Base-by-base conservation (phyloP, 495 filamentous ascomycete species). In the Penicillium odoratum region DNA sequence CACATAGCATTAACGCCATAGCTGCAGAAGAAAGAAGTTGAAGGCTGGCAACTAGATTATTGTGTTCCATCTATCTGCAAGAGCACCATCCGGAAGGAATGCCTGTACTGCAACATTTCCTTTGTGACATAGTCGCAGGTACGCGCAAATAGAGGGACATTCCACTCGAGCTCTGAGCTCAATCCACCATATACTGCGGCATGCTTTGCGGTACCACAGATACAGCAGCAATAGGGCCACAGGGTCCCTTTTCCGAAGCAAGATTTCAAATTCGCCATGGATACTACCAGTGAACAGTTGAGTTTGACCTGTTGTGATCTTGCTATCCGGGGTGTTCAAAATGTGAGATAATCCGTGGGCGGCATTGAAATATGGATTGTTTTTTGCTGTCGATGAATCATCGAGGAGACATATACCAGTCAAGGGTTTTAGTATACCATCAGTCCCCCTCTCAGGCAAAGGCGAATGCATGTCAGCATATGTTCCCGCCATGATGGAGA, bases 181-280 rank as follows among this genome's bases (percentile, higher is more conserved):
- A 66, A 80, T 68, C 69, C 72, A 81, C 78, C 77, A 80, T 51
- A 71, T 63, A 66, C 64, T 63, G 42, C 63, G 61, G 56, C 67
- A 51, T 58, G 63, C 66, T 61, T 76, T 77, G 13, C 61, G 52
- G 49, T 77, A 81, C 78, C 78, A 81, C 16, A 78, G 57, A 64
- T 72, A 77, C 0, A 81, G 64, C 61, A 81, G 60, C 58, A 81
- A 58, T 0, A 81, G 67, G 5, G 78, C 74, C 5, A 63, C 46
- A 28, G 78, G 74, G 34, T 81, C 76, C 57, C 59, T 78, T 25
- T 51, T 18, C 55, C 53, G 55, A 8, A 80, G 62, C 47, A 80
- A 59, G 0, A 44, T 43, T 62, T 71, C 58, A 43, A 76, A 80
- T 28, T 45, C 0, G 3, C 62, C 65, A 51, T 63, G 48, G 25